Evolutionary conservation across 1,139 yeast species (phyloP).

Genomic region (Saccharomyces hybrid): DNA sequence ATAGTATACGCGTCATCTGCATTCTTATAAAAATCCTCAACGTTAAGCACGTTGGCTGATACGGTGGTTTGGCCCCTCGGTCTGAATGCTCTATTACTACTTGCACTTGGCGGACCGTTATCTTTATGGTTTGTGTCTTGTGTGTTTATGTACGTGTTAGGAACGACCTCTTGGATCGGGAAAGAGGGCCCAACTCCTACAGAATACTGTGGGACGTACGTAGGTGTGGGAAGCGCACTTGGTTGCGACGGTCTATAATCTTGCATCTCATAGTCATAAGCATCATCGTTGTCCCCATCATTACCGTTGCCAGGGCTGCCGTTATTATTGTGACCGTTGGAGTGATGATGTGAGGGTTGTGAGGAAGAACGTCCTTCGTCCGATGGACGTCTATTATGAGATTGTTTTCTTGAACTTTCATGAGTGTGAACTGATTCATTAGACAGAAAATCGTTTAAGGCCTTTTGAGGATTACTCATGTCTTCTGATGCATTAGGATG

Average conservation of each 20-base stretch:
- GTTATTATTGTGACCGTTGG: conserved; percentile 5
- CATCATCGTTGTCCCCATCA: conserved; percentile 14
- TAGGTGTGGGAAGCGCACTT: conserved; percentile 16
- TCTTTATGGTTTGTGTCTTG: not conserved
- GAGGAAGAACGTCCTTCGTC: not conserved
- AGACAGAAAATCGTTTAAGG: not conserved
- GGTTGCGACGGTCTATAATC: conserved; percentile 13
- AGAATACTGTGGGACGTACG: conserved; percentile 24
- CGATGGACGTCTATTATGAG: not conserved
- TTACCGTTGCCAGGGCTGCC: conserved; percentile 5
- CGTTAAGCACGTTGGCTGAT: conserved; percentile 18
- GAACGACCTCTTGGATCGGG: conserved; percentile 29
- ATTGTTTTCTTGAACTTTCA: not conserved
- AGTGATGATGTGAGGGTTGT: not conserved
- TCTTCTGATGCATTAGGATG: not conserved
- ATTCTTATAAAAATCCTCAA: conserved; percentile 10
- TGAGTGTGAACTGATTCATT: not conserved
- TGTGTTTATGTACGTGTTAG: conserved; percentile 24
- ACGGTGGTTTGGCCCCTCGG: conserved; percentile 13
- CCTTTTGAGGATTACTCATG: not conserved
- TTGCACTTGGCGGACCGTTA: conserved; percentile 2
- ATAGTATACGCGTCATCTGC: conserved; percentile 1
- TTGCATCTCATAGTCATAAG: conserved; percentile 24
- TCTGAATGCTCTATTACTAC: conserved; percentile 1
- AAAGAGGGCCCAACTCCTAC: conserved; percentile 12